Conservation (phyloP, 2,329 filamentous ascomycete genomes). For the Metarhizium anisopliae region DNA sequence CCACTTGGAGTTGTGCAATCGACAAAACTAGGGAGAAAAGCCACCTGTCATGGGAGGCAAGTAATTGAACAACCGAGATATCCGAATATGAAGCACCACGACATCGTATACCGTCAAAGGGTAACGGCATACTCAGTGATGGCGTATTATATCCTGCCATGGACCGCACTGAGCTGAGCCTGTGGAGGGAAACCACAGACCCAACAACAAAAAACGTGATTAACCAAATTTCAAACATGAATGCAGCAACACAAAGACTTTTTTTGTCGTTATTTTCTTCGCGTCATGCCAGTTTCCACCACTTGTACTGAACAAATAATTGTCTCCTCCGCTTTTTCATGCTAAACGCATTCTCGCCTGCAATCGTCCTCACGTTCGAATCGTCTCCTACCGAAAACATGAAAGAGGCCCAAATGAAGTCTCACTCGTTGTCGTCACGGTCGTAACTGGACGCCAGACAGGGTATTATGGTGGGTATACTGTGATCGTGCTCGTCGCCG, state of each 20-base stretch:
- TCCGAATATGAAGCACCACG: neutral
- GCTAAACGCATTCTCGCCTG: slow-evolving; percentile 1
- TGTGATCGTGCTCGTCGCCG: slow-evolving; percentile 27
- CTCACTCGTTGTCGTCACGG: slow-evolving; percentile 20
- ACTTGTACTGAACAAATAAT: neutral
- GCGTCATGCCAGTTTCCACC: neutral
- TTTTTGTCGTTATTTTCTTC: slow-evolving; percentile 1
- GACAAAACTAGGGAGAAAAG: neutral
- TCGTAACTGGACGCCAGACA: slow-evolving; percentile 26
- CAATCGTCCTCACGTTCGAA: neutral
- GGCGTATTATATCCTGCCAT: neutral
- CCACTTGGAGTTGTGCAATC: neutral
- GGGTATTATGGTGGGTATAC: slow-evolving; percentile 33
- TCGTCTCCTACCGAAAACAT: neutral
- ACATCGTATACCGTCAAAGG: neutral
- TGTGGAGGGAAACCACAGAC: neutral
- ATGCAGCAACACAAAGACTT: neutral
- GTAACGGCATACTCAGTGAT: neutral
- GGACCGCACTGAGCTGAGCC: neutral
- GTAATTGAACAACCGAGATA: neutral
- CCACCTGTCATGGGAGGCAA: neutral
- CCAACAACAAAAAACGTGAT: neutral
- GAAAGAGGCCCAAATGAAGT: neutral
- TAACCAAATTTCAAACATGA: neutral
- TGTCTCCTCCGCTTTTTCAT: neutral